Conservation (phyloP, 2,329 filamentous ascomycete species). For the Diplodia scrobiculata region DNA sequence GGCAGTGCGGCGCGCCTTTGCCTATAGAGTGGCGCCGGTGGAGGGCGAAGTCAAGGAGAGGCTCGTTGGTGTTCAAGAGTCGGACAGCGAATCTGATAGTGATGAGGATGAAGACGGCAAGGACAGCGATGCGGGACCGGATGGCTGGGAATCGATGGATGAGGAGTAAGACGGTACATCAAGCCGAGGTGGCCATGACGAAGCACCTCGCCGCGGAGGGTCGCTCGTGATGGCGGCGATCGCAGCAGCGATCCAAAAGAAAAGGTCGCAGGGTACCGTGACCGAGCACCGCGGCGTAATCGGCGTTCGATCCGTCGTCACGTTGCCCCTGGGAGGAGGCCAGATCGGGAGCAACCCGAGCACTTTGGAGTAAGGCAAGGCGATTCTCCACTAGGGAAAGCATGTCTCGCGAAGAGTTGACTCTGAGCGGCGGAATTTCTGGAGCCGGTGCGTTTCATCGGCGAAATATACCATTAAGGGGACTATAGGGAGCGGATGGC, state of each 20-base stretch:
- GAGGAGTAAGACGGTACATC: constrained; percentile 41
- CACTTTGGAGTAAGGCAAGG: constrained; percentile 3
- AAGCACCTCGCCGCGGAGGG: not conserved
- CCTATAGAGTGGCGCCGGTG: constrained; percentile 63
- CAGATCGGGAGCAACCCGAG: constrained; percentile 6
- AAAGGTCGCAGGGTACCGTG: not conserved
- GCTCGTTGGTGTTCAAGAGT: constrained; percentile 70
- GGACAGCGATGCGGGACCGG: constrained; percentile 38
- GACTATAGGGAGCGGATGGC: constrained; percentile 4
- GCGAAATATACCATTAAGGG: constrained; percentile 24
- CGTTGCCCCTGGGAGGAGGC: not conserved
- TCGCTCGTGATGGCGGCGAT: not conserved
- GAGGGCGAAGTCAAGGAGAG: constrained; percentile 71
- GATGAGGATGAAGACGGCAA: constrained; percentile 49
- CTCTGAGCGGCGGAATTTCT: constrained; percentile 18
- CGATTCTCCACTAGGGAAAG: constrained; percentile 6
- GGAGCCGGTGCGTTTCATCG: constrained; percentile 20
- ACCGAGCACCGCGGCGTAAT: constrained; percentile 5
- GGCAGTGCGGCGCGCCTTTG: constrained; percentile 82
- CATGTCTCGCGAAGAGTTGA: constrained; percentile 17
- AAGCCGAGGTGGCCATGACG: not conserved
- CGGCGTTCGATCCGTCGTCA: constrained; percentile 15
- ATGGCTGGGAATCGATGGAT: constrained; percentile 48
- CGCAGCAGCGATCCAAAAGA: not conserved
- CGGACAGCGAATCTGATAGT: constrained; percentile 64